Evolutionary conservation across 495 filamentous ascomycete species (phyloP).

Genomic region (Paragyromitra xinjiangensis): DNA sequence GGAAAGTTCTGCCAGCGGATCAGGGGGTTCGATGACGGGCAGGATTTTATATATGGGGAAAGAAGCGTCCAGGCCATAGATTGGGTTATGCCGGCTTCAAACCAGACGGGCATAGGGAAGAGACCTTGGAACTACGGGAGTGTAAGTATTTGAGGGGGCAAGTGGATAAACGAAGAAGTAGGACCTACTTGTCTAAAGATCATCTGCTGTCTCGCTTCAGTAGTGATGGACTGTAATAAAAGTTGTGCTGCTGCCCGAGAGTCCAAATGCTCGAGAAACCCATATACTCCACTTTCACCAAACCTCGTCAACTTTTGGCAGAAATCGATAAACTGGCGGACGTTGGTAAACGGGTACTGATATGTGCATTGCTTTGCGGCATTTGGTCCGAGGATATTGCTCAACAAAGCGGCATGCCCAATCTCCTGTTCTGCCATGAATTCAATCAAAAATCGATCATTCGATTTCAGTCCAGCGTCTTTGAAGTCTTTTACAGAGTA

Average conservation of each 20-base stretch:
- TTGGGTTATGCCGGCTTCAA: constrained; percentile 81
- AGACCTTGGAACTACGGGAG: constrained; percentile 70
- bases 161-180: neutral
- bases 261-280: constrained; percentile 83
- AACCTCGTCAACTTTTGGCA: constrained; percentile 84
- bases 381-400: constrained; percentile 80
- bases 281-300: constrained; percentile 84
- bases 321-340: constrained; percentile 84
- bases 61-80: constrained; percentile 88
- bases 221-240: constrained; percentile 78
- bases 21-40: constrained; percentile 76
- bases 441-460: constrained; percentile 75
- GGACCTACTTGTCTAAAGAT: constrained; percentile 74
- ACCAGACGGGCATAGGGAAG: constrained; percentile 87
- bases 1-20: constrained; percentile 93
- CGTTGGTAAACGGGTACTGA: constrained; percentile 80
- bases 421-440: constrained; percentile 89
- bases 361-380: constrained; percentile 81
- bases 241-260: constrained; percentile 77
- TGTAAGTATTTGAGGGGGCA: neutral
- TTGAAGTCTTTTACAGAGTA: constrained; percentile 78
- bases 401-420: constrained; percentile 80
- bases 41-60: constrained; percentile 83
- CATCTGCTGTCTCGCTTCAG: constrained; percentile 88
- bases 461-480: constrained; percentile 70